Evolutionary conservation across 768 basidiomycete genomes (phyloP), one percentile per base, ranked within the genome.

Genomic region (Trametes elegans): DNA sequence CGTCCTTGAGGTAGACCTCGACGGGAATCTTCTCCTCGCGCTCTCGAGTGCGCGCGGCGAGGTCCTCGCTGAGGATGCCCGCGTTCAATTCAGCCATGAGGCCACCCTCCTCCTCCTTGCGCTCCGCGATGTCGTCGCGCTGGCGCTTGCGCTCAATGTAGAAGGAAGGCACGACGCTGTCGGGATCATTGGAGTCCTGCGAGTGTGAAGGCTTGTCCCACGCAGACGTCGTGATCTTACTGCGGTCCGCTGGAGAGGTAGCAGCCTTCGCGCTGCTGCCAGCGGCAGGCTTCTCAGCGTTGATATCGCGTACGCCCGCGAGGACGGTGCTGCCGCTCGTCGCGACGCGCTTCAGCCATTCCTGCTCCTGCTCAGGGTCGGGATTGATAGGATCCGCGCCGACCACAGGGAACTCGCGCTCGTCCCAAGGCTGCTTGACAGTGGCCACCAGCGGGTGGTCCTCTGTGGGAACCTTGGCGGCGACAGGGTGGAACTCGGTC

Each of bases 401-500:
- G 10, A 23, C 31, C 7, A 45, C 53, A 6, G 41, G 43, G 38
- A 55, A 59, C 5, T 59, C 58, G 36, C 59, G 59, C 44, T 68
- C 63, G 51, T 66, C 66, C 66, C 66, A 68, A 4, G 60, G 36
- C 36, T 64, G 53, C 59, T 66, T 68, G 19, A 61, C 53, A 18
- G 62, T 62, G 2, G 55, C 58, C 41, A 65, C 26, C 5, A 64
- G 46, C 24, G 63, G 58, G 23, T 64, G 44, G 13, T 64, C 62
- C 26, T 57, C 63, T 0, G 61, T 59, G 32, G 59, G 42, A 5
- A 55, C 41, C 56, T 64, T 62, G 7, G 63, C 58, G 1, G 63
- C 64, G 32, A 59, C 54, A 7, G 64, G 64, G 36, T 68, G 66
- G 63, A 75, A 77, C 8, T 71, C 62, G 5, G 66, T 66, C 50